Conservation (phyloP, 2,329 filamentous ascomycete species). For the Chalara sp. region DNA sequence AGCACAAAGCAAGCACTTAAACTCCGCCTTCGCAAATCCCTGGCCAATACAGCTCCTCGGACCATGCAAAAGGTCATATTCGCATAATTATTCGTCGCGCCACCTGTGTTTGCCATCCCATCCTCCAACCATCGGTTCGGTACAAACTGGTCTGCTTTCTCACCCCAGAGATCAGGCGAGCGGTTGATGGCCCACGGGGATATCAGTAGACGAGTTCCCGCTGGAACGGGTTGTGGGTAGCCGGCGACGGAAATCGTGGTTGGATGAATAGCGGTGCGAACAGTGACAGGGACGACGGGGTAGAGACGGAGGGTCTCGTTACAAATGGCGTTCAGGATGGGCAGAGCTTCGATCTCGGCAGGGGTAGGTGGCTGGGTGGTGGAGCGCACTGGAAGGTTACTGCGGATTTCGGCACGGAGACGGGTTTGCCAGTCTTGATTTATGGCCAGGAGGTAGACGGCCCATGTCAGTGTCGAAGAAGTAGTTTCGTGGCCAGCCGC, state of each 20-base stretch:
- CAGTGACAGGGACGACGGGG: conserved; percentile 58
- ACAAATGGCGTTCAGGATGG: conserved; percentile 60
- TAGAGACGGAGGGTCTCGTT: conserved; percentile 63
- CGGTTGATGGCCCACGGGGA: conserved; percentile 36
- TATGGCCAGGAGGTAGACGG: conserved; percentile 52
- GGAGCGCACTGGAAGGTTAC: conserved; percentile 33
- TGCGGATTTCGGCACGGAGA: conserved; percentile 52
- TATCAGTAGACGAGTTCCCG: conserved; percentile 36
- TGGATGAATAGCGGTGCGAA: conserved; percentile 50
- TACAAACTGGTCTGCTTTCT: conserved; percentile 33
- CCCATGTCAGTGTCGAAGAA: conserved; percentile 66
- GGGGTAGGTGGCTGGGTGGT: conserved; percentile 32
- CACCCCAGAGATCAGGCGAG: conserved; percentile 33
- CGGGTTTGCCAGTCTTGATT: conserved; percentile 49
- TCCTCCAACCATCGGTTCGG: conserved; percentile 36
- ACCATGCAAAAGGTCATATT: conserved; percentile 81
- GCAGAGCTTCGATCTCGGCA: conserved; percentile 52
- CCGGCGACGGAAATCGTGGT: conserved; percentile 39
- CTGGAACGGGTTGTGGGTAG: conserved; percentile 33
- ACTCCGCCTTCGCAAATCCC: conserved; percentile 73
- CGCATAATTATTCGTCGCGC: conserved; percentile 68
- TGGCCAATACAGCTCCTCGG: conserved; percentile 79
- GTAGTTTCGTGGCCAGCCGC: conserved; percentile 77
- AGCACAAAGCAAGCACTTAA: conserved; percentile 63
- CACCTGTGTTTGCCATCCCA: conserved; percentile 43